These are phyloP conservation scores for Aspergillus niger DNA, from an alignment of 2,329 filamentous ascomycete species.

Conservation along the genomic window DNA sequence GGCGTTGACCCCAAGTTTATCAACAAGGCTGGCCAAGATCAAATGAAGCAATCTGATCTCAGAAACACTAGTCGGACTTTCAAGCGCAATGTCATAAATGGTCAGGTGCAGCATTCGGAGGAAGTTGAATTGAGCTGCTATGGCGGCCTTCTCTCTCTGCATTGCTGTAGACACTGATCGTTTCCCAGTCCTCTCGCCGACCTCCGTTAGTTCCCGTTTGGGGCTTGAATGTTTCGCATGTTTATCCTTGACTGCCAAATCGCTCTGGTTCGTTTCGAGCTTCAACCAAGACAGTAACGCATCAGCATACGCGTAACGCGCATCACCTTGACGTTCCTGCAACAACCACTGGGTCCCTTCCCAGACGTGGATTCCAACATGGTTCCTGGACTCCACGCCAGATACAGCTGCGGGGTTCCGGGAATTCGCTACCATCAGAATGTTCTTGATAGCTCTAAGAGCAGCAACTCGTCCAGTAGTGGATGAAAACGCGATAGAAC, in stretches of 20 bases:
- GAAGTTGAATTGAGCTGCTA: slow-evolving; percentile 66
- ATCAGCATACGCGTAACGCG: slow-evolving; percentile 83
- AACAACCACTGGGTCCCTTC: slow-evolving; percentile 95
- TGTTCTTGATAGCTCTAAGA: slow-evolving; percentile 76
- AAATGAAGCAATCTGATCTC: slow-evolving; percentile 78
- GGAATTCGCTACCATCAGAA: slow-evolving; percentile 78
- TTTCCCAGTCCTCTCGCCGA: slow-evolving; percentile 50
- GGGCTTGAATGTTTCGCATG: slow-evolving; percentile 49
- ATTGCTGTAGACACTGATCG: slow-evolving; percentile 71
- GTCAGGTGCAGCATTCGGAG: slow-evolving; percentile 80
- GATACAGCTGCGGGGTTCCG: slow-evolving; percentile 61
- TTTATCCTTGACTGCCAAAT: slow-evolving; percentile 66
- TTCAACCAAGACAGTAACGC: slow-evolving; percentile 82
- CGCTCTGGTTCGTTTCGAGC: slow-evolving; percentile 70
- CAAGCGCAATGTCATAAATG: slow-evolving; percentile 83
- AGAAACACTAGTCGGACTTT: slow-evolving; percentile 69
- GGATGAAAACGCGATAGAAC: slow-evolving; percentile 59
- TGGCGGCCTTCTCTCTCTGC: slow-evolving; percentile 58
- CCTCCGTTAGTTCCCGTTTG: slow-evolving; percentile 46
- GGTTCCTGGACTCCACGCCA: slow-evolving; percentile 69
- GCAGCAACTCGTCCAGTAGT: slow-evolving; percentile 64
- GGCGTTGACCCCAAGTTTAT: slow-evolving; percentile 80
- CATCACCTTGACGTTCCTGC: slow-evolving; percentile 73
- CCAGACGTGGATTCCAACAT: slow-evolving; percentile 81
- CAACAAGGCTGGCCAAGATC: slow-evolving; percentile 72